These are phyloP conservation scores for Stephanodiscus minutulus DNA, from an alignment of 108 stramenopile species.

Conservation along the genomic window DNA sequence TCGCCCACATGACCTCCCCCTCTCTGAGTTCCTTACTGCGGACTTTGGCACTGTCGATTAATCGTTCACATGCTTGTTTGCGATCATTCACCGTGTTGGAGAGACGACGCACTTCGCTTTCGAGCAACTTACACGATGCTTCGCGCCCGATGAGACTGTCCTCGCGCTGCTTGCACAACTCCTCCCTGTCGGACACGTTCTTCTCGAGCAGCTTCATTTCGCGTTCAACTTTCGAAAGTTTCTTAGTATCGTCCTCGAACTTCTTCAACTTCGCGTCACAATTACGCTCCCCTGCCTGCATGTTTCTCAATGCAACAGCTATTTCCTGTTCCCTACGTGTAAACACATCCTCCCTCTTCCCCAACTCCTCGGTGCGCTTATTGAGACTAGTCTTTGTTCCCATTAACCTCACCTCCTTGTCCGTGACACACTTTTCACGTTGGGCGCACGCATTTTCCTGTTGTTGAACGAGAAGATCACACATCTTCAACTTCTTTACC, in stretches of 20 bases:
- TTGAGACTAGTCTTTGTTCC: conserved; percentile 11
- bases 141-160: conserved; percentile 1
- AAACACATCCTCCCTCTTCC: conserved; percentile 25
- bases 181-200: neutral
- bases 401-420: conserved; percentile 19
- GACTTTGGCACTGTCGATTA: conserved; percentile 34
- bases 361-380: conserved; percentile 13
- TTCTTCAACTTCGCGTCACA: neutral
- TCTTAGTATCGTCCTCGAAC: conserved; percentile 1
- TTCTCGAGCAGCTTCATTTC: neutral
- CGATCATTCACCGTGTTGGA: conserved; percentile 31
- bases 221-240: neutral
- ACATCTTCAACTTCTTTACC: conserved; percentile 2
- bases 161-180: neutral
- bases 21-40: conserved; percentile 35
- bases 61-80: conserved; percentile 25
- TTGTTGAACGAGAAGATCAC: conserved; percentile 3
- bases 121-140: conserved; percentile 12
- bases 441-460: conserved; percentile 27
- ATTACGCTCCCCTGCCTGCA: conserved; percentile 5
- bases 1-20: conserved; percentile 26
- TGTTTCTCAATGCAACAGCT: neutral
- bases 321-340: conserved; percentile 14
- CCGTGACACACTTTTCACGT: conserved; percentile 19
- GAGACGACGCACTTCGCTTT: conserved; percentile 23